phyloP scores from a whole-genome alignment of 768 basidiomycete genomes.

The Fibroporia radiculosa region DNA sequence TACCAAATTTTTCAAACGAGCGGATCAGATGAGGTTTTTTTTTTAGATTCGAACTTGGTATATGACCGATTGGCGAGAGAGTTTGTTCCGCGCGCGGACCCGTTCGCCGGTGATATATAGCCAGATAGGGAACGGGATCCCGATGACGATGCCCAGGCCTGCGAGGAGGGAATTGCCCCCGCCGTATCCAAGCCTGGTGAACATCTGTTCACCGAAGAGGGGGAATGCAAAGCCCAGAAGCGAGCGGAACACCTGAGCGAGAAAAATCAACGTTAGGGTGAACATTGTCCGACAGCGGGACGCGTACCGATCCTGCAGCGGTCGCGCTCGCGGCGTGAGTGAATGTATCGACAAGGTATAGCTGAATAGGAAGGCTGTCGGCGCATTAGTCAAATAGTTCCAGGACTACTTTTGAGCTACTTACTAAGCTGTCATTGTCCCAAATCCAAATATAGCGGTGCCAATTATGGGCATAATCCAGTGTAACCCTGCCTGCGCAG shows the following conservation, averaged over 20 bases:
- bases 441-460: not conserved
- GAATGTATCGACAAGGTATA: conserved; percentile 69
- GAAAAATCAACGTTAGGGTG: no score
- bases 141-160: conserved; percentile 31
- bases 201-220: conserved; percentile 58
- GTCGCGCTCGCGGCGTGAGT: conserved; percentile 58
- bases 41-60: no score
- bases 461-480: conserved; percentile 56
- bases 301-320: conserved; percentile 49
- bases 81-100: conserved; percentile 36
- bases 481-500: conserved; percentile 54
- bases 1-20: no score
- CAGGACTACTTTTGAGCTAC: not conserved
- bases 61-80: conserved; percentile 19
- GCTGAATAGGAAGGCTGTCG: conserved; percentile 20
- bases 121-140: conserved; percentile 69
- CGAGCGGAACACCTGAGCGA: not conserved
- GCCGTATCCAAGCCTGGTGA: conserved; percentile 50
- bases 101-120: conserved; percentile 61
- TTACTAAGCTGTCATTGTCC: not conserved
- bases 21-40: no score
- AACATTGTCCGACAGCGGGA: no score
- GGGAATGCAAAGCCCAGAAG: conserved; percentile 63
- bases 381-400: not conserved
- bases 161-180: conserved; percentile 64